Conservation (phyloP, 306 rosid genomes). For the Trichosanthes truncata region DNA sequence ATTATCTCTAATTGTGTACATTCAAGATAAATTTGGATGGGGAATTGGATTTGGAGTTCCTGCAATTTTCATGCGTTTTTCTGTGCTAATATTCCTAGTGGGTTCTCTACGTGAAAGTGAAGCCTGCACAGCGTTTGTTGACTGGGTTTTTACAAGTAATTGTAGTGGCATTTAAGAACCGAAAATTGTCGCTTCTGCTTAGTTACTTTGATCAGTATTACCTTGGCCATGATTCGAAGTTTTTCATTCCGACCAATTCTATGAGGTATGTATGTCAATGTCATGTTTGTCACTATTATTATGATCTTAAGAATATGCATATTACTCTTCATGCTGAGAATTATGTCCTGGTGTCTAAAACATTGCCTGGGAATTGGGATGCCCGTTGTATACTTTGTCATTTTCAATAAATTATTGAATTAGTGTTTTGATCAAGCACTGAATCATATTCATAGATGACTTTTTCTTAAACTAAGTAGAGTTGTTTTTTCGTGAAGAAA, state of each 20-base stretch:
- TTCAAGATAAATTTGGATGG: slow-evolving; percentile 48
- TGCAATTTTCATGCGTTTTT: slow-evolving; percentile 22
- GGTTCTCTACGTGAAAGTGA: slow-evolving; percentile 38
- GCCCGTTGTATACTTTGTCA: background rate
- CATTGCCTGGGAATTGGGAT: background rate
- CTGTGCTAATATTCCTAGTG: slow-evolving; percentile 21
- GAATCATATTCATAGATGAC: background rate
- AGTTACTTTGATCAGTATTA: slow-evolving; percentile 13
- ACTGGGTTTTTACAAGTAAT: slow-evolving; percentile 23
- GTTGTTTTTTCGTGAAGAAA: background rate
- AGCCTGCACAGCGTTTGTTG: slow-evolving; percentile 17
- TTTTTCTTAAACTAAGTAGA: background rate
- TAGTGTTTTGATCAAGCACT: background rate
- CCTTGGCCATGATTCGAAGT: slow-evolving; percentile 16
- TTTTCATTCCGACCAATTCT: slow-evolving; percentile 20
- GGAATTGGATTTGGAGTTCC: slow-evolving; percentile 41
- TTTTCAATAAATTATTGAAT: background rate
- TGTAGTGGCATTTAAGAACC: slow-evolving; percentile 27
- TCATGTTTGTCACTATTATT: background rate
- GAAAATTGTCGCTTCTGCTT: slow-evolving; percentile 19
- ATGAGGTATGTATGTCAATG: slow-evolving; percentile 18
- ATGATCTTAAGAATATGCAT: background rate
- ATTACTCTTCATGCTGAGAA: background rate
- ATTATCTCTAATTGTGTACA: slow-evolving; percentile 23
- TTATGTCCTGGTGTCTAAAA: background rate